Evolutionary conservation across 371 early-diverging fungal species (phyloP).

Genomic region (Mortierella sp.): DNA sequence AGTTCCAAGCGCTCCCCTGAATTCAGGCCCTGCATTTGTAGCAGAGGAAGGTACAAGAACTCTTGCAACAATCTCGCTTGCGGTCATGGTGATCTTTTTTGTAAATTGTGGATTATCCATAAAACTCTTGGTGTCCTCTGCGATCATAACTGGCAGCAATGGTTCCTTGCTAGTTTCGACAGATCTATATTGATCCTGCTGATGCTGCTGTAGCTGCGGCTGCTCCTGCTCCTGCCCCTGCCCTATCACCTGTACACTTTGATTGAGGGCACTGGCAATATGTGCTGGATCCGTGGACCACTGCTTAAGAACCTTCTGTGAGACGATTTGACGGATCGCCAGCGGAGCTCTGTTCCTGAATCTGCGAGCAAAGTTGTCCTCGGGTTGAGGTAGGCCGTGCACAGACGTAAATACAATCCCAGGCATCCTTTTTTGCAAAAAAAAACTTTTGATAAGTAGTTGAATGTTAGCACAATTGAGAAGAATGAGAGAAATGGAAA

Average conservation of each 20-base stretch:
- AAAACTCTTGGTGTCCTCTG: constrained; percentile 45
- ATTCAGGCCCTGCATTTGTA: constrained; percentile 5
- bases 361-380: constrained; percentile 31
- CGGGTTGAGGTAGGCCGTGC: constrained; percentile 25
- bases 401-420: constrained; percentile 3
- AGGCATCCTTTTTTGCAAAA: background rate
- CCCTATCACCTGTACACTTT: background rate
- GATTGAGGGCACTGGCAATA: constrained; percentile 17
- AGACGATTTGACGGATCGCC: constrained; percentile 35
- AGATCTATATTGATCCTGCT: background rate
- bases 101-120: constrained; percentile 55
- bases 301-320: constrained; percentile 7
- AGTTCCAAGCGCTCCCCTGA: background rate
- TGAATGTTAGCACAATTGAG: background rate
- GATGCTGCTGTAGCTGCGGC: background rate
- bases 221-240: constrained; percentile 1
- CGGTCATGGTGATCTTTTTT: constrained; percentile 32
- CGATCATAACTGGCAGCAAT: constrained; percentile 42
- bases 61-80: constrained; percentile 20
- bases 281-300: constrained; percentile 29
- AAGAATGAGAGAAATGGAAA: background rate
- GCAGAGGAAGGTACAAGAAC: constrained; percentile 16
- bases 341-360: constrained; percentile 44
- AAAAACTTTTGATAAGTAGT: no score
- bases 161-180: background rate